Evolutionary conservation across 177 flowering plant species (phyloP).

Genomic region (Tripterygium wilfordii): DNA sequence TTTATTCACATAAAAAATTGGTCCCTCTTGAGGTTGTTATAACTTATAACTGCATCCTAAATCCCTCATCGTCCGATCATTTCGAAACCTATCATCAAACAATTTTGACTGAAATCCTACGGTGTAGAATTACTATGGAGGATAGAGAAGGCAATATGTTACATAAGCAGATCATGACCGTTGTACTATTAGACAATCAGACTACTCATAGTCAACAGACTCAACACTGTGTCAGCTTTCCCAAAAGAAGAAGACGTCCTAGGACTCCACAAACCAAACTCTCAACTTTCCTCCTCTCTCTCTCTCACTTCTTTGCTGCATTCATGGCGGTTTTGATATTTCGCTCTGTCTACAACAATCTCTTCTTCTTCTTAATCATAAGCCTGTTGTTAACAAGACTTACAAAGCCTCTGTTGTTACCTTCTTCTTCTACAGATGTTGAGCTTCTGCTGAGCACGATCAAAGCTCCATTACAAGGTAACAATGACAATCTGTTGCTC

Average conservation of each 20-base stretch:
- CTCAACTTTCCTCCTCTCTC: slow-evolving; percentile 10
- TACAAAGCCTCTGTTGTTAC: slow-evolving; percentile 3
- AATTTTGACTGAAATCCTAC: too few relatives aligned
- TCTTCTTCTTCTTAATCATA: slow-evolving; percentile 17
- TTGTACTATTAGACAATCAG: slow-evolving; percentile 3
- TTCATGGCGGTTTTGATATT: slow-evolving; percentile 22
- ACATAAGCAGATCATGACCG: slow-evolving; percentile 8
- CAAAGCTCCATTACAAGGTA: slow-evolving; percentile 70
- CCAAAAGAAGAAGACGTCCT: slow-evolving; percentile 14
- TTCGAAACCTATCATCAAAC: neutral
- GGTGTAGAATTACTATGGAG: too few relatives aligned
- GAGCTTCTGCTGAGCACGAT: slow-evolving; percentile 58
- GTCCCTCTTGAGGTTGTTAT: too few relatives aligned
- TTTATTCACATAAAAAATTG: neutral
- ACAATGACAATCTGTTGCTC: slow-evolving; percentile 50
- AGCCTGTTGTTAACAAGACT: neutral
- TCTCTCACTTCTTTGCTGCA: slow-evolving; percentile 19
- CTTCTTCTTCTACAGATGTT: slow-evolving; percentile 51
- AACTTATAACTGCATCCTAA: too few relatives aligned
- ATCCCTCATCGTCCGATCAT: too few relatives aligned
- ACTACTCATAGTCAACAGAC: slow-evolving; percentile 20
- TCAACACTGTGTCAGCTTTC: slow-evolving; percentile 43
- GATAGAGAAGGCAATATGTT: too few relatives aligned
- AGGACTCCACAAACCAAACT: slow-evolving; percentile 7
- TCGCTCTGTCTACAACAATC: slow-evolving; percentile 9